These are phyloP conservation scores for Beauveria sp. DNA, from an alignment of 2,329 filamentous ascomycete species.

Conservation along the genomic window DNA sequence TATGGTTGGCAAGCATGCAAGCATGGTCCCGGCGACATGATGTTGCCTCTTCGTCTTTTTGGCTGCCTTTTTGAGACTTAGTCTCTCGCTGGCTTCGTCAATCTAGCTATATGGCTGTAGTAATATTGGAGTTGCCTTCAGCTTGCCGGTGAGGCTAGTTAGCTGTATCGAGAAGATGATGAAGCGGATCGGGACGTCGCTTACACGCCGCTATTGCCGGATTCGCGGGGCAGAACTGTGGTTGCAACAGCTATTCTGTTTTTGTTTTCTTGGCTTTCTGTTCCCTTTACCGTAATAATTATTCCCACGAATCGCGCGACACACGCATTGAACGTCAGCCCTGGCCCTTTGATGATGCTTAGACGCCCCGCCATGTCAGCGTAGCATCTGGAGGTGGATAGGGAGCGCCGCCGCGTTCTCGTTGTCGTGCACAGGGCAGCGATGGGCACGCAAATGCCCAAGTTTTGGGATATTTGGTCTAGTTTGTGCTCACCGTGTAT, in stretches of 20 bases:
- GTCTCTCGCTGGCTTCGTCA: not conserved
- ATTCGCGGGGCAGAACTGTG: not conserved
- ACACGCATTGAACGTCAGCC: not conserved
- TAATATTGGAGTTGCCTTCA: too few relatives aligned
- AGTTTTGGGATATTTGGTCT: not conserved
- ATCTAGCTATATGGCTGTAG: not conserved
- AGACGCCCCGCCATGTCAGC: constrained; percentile 1
- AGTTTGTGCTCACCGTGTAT: not conserved
- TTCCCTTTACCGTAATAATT: not conserved
- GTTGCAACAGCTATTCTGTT: not conserved
- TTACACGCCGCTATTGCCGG: not conserved
- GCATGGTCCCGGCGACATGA: not conserved
- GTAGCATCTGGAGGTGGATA: constrained; percentile 1
- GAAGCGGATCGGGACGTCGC: not conserved
- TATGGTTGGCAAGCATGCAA: not conserved
- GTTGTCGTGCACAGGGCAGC: not conserved
- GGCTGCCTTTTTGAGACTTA: not conserved
- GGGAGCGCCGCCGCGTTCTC: not conserved
- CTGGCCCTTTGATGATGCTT: not conserved
- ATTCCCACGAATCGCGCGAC: not conserved
- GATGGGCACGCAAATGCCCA: not conserved
- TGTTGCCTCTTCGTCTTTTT: not conserved
- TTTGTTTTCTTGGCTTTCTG: not conserved
- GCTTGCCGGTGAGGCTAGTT: not conserved
- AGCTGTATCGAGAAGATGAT: not conserved